These are phyloP conservation scores for Gloeostereum incarnatum DNA, from an alignment of 768 basidiomycete species.

Conservation along the genomic window DNA sequence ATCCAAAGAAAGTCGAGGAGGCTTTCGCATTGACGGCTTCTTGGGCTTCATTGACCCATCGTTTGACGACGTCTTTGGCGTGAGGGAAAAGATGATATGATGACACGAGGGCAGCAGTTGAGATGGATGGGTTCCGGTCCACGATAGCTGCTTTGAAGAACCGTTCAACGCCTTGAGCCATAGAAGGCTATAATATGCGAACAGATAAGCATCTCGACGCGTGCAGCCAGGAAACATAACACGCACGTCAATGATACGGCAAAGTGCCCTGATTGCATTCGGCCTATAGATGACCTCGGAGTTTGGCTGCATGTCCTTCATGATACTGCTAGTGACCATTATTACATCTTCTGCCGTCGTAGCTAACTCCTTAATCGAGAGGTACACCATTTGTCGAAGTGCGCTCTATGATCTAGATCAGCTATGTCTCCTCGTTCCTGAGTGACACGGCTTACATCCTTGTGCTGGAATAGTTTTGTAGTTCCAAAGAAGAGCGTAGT, in stretches of 20 bases:
- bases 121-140: conserved; percentile 90
- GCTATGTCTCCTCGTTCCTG: too few species aligned
- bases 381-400: conserved; percentile 94
- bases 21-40: conserved; percentile 92
- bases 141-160: conserved; percentile 99
- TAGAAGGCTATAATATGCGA: conserved; percentile 66
- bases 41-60: conserved; percentile 99
- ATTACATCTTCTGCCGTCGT: conserved; percentile 97
- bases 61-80: conserved; percentile 92
- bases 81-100: conserved; percentile 93
- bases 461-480: conserved; percentile 98
- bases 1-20: conserved; percentile 57
- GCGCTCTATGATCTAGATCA: conserved; percentile 53
- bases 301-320: conserved; percentile 99
- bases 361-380: conserved; percentile 96
- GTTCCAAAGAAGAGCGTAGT: conserved; percentile 98
- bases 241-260: conserved; percentile 95
- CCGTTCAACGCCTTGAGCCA: conserved; percentile 96
- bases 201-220: too few species aligned
- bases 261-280: conserved; percentile 93
- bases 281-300: conserved; percentile 97
- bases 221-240: conserved; percentile 1
- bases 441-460: conserved; percentile 66
- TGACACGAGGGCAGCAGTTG: conserved; percentile 93
- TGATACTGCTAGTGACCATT: conserved; percentile 98